A percentile compares a stretch with the other conserved stretches of the same genome.
Evolutionary conservation across 768 basidiomycete genomes (phyloP).

Genomic region (Hygrocybe coccinea): DNA sequence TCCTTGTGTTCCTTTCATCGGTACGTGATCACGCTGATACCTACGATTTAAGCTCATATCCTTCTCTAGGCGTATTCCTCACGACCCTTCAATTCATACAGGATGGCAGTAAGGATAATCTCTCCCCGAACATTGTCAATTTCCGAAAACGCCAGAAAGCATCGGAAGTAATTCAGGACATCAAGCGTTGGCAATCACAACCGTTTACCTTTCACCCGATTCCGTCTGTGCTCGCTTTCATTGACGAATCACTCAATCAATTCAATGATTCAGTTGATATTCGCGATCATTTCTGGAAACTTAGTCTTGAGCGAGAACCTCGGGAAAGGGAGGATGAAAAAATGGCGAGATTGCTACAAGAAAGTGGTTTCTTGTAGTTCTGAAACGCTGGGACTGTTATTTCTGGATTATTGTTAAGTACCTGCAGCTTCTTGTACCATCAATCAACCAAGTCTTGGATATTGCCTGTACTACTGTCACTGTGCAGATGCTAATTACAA

Average conservation of each 20-base stretch:
- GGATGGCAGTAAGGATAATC: conserved; percentile 86
- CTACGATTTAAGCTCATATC: conserved; percentile 2
- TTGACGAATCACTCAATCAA: conserved; percentile 73
- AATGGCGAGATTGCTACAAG: conserved; percentile 85
- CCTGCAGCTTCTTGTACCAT: not conserved
- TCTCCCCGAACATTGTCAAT: conserved; percentile 79
- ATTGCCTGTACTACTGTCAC: too few species aligned
- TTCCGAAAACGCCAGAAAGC: conserved; percentile 94
- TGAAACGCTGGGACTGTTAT: not conserved
- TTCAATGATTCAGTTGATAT: conserved; percentile 64
- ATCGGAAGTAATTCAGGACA: conserved; percentile 95
- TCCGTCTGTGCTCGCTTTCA: conserved; percentile 60
- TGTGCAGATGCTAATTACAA: too few species aligned
- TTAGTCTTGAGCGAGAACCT: conserved; percentile 85
- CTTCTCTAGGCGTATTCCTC: conserved; percentile 77
- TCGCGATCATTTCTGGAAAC: conserved; percentile 76
- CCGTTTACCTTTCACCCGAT: conserved; percentile 81
- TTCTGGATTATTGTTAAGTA: not conserved
- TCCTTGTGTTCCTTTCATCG: conserved; percentile 95
- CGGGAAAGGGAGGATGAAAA: conserved; percentile 95
- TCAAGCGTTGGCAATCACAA: conserved; percentile 91
- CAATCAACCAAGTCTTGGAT: not conserved
- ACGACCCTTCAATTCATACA: conserved; percentile 97
- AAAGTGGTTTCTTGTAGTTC: conserved; percentile 75
- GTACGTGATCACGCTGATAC: conserved; percentile 38